Conservation (phyloP, 805 yeast genomes). For the Myxozyma vanderwaltii region DNA sequence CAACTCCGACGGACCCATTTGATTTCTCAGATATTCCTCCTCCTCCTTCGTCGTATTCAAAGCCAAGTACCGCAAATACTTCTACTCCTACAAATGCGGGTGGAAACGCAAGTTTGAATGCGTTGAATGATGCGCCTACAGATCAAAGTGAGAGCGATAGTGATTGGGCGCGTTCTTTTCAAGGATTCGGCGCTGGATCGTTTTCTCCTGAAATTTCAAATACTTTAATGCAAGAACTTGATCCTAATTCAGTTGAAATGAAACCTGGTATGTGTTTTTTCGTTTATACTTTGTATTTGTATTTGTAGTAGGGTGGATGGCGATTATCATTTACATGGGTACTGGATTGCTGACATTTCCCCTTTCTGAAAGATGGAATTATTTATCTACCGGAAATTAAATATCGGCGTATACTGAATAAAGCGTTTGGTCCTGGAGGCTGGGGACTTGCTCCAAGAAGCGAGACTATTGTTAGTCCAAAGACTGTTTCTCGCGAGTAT, state of each 20-base stretch:
- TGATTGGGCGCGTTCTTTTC: conserved; percentile 87
- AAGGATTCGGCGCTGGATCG: conserved; percentile 80
- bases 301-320: too few species aligned
- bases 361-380: conserved; percentile 62
- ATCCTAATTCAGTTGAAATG: conserved; percentile 77
- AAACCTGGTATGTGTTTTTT: conserved; percentile 60
- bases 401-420: conserved; percentile 83
- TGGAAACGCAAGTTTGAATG: neutral
- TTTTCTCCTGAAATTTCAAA: conserved; percentile 64
- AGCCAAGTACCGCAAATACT: neutral
- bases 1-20: conserved; percentile 1
- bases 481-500: conserved; percentile 83
- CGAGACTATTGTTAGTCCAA: conserved; percentile 73
- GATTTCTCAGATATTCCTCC: conserved; percentile 6
- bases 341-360: neutral
- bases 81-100: neutral
- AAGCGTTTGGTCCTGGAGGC: conserved; percentile 97
- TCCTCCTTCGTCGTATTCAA: neutral
- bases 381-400: conserved; percentile 93
- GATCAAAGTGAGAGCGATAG: neutral
- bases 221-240: conserved; percentile 63
- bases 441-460: conserved; percentile 98
- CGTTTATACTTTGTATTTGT: too few species aligned
- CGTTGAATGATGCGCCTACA: conserved; percentile 16
- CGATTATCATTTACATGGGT: too few species aligned